These are phyloP conservation scores for Penicillium fuscoglaucum DNA, from an alignment of 2,329 filamentous ascomycete species.

Conservation along the genomic window DNA sequence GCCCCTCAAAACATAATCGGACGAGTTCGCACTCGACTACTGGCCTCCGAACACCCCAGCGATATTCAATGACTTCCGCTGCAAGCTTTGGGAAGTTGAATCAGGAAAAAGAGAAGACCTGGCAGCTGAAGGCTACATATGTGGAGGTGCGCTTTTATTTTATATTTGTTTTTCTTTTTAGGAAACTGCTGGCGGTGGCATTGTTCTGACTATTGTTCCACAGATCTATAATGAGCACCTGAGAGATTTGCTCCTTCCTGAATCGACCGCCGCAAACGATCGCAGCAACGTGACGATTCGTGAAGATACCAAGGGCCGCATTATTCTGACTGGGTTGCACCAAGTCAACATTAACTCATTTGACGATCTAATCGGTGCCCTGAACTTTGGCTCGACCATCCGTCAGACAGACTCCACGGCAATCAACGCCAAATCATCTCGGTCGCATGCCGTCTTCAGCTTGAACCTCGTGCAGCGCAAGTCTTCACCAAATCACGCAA, in stretches of 20 bases:
- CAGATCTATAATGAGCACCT: slow-evolving; percentile 97
- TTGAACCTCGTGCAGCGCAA: slow-evolving; percentile 86
- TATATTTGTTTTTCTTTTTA: not conserved
- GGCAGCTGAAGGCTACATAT: slow-evolving; percentile 92
- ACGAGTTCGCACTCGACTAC: slow-evolving; percentile 68
- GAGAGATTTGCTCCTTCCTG: slow-evolving; percentile 82
- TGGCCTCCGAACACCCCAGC: slow-evolving; percentile 74
- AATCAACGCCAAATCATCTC: slow-evolving; percentile 95
- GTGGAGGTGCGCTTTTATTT: slow-evolving; percentile 58
- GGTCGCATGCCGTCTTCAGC: slow-evolving; percentile 96
- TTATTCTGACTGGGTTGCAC: slow-evolving; percentile 84
- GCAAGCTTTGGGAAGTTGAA: slow-evolving; percentile 47
- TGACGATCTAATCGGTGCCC: slow-evolving; percentile 82
- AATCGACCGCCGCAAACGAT: slow-evolving; percentile 67
- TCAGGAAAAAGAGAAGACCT: slow-evolving; percentile 75
- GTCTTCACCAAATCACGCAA: slow-evolving; percentile 40
- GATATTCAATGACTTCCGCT: slow-evolving; percentile 67
- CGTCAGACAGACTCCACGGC: slow-evolving; percentile 96
- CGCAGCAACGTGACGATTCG: slow-evolving; percentile 82
- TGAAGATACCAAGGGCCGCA: slow-evolving; percentile 91
- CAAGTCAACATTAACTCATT: slow-evolving; percentile 87
- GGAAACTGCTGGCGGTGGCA: not conserved
- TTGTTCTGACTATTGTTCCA: slow-evolving; percentile 8
- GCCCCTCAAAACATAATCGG: slow-evolving; percentile 54
- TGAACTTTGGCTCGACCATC: slow-evolving; percentile 91